Percentiles rank a stretch among this genome's conserved stretches.
Evolutionary conservation across 148 eudicot genomes (phyloP).

Genomic region (Arbutus unedo): DNA sequence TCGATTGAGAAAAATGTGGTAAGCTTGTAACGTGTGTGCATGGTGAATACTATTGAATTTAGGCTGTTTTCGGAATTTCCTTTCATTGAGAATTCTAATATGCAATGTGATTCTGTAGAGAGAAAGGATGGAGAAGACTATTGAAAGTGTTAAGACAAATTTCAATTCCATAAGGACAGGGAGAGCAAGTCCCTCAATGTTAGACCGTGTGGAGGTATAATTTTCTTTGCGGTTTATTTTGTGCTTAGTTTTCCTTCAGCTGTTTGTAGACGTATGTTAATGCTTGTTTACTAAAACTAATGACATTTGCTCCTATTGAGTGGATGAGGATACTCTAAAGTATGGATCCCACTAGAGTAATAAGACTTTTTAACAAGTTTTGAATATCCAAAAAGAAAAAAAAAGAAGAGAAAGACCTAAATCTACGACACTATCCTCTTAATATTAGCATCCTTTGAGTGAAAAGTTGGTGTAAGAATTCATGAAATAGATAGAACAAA

Average conservation of each 20-base stretch:
- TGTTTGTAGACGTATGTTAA: too few relatives aligned
- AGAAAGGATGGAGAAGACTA: conserved; percentile 96
- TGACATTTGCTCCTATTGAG: not conserved
- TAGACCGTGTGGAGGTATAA: conserved; percentile 81
- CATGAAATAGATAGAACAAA: not conserved
- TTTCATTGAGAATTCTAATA: not conserved
- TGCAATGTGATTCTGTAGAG: conserved; percentile 38
- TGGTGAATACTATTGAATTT: not conserved
- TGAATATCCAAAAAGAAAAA: not conserved
- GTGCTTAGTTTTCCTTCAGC: not conserved
- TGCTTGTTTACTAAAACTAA: not conserved
- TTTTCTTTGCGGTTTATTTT: not conserved
- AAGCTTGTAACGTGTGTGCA: conserved; percentile 24
- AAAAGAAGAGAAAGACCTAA: not conserved
- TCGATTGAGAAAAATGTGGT: conserved; percentile 70
- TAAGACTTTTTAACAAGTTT: not conserved
- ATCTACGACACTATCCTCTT: not conserved
- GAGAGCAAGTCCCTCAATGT: conserved; percentile 78
- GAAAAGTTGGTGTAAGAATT: not conserved
- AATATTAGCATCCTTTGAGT: not conserved
- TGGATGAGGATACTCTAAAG: not conserved
- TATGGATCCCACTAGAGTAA: not conserved
- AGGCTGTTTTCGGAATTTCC: not conserved
- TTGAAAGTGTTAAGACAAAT: conserved; percentile 64
- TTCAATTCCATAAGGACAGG: conserved; percentile 85